phyloP scores from a whole-genome alignment of 805 yeast genomes.

The Teunomyces tritomae region DNA sequence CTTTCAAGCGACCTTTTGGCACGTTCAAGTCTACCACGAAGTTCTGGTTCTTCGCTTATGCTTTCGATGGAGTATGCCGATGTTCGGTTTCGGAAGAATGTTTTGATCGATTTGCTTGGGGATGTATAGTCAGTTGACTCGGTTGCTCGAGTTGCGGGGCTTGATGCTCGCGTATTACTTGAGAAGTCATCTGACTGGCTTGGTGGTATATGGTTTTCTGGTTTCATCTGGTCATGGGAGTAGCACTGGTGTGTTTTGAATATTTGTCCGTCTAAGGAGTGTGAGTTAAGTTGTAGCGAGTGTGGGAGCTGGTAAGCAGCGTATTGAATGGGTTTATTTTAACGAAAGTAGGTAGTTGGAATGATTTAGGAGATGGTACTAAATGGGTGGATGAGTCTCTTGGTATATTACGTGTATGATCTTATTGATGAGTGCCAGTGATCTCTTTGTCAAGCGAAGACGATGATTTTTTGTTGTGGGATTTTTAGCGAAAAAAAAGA shows the following conservation, averaged over 20 bases:
- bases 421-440: too few relatives aligned
- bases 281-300: neutral
- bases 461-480: neutral
- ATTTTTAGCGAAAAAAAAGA: constrained; percentile 1
- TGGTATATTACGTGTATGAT: too few relatives aligned
- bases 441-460: neutral
- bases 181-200: constrained; percentile 1
- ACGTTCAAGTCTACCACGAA: neutral
- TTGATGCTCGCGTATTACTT: neutral
- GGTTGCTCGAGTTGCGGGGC: constrained; percentile 2
- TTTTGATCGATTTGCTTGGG: constrained; percentile 25
- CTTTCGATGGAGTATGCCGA: constrained; percentile 25
- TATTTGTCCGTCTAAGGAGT: neutral
- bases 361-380: too few relatives aligned
- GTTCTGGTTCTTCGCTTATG: constrained; percentile 20
- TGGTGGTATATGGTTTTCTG: neutral
- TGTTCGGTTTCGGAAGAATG: constrained; percentile 20
- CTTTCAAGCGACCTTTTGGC: constrained; percentile 6
- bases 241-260: neutral
- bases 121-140: constrained; percentile 16
- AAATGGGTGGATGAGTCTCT: too few relatives aligned
- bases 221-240: constrained; percentile 3
- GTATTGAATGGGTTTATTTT: neutral
- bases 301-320: neutral
- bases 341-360: constrained; percentile 3